Conservation (phyloP, 2,329 filamentous ascomycete genomes). For the Escovopsis sp. region DNA sequence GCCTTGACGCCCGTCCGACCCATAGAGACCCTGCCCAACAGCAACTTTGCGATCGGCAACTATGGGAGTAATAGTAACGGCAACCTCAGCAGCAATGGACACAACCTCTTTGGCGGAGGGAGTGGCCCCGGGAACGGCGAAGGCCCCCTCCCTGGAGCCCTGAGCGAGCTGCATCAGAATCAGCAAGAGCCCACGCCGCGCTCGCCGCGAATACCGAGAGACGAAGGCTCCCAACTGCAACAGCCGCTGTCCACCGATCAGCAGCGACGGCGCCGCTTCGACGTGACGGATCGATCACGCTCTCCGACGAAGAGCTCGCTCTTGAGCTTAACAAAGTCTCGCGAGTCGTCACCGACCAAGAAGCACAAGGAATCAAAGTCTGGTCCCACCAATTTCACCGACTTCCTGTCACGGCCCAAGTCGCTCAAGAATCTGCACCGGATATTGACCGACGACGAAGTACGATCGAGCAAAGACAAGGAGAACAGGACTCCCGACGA, state of each 20-base stretch:
- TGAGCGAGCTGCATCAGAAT: slow-evolving; percentile 44
- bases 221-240: slow-evolving; percentile 16
- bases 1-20: slow-evolving; percentile 13
- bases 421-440: slow-evolving; percentile 54
- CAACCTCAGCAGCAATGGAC: too few relatives aligned
- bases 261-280: background rate
- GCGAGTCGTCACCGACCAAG: slow-evolving; percentile 40
- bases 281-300: slow-evolving; percentile 18
- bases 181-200: slow-evolving; percentile 27
- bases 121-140: too few relatives aligned
- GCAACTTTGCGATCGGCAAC: slow-evolving; percentile 17
- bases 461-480: slow-evolving; percentile 50
- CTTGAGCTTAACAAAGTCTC: slow-evolving; percentile 20
- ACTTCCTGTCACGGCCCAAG: slow-evolving; percentile 59
- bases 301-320: slow-evolving; percentile 27
- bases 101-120: too few relatives aligned
- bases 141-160: slow-evolving; percentile 21
- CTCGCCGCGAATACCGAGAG: slow-evolving; percentile 24
- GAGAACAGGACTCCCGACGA: slow-evolving; percentile 57
- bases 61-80: slow-evolving; percentile 16
- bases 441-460: slow-evolving; percentile 35
- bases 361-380: slow-evolving; percentile 52
- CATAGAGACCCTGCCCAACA: slow-evolving; percentile 10
- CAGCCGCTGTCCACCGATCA: slow-evolving; percentile 6
- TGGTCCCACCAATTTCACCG: slow-evolving; percentile 57